Conservation (phyloP, 495 filamentous ascomycete genomes). For the Penicillium tannophilum region DNA sequence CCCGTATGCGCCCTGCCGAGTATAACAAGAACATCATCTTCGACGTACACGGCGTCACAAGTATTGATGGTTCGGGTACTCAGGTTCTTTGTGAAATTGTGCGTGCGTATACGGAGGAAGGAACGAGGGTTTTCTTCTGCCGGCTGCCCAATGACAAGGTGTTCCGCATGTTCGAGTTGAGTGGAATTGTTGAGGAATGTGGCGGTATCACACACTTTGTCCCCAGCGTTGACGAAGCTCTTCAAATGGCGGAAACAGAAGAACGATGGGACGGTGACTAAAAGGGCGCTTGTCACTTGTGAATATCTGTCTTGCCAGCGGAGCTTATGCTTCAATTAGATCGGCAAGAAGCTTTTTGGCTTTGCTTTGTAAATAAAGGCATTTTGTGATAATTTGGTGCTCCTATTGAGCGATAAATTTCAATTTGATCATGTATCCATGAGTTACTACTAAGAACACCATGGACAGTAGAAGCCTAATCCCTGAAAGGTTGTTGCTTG, state of each 20-base stretch:
- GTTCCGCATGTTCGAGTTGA: constrained; percentile 70
- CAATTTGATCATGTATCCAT: constrained; percentile 1
- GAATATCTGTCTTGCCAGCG: not conserved
- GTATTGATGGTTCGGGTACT: constrained; percentile 87
- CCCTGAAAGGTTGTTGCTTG: not conserved
- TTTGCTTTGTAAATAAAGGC: not conserved
- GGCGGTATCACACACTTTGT: constrained; percentile 80
- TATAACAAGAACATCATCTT: constrained; percentile 92
- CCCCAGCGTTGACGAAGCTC: constrained; percentile 76
- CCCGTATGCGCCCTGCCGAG: constrained; percentile 67
- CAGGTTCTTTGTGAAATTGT: constrained; percentile 94
- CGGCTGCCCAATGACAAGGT: constrained; percentile 70
- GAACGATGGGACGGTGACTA: constrained; percentile 26
- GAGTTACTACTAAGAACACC: not conserved
- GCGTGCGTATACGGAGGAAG: constrained; percentile 66
- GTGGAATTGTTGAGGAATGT: constrained; percentile 79
- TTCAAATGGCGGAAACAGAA: constrained; percentile 76
- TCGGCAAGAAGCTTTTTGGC: not conserved
- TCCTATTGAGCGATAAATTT: constrained; percentile 12
- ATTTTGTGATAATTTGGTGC: not conserved
- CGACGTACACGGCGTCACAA: constrained; percentile 92
- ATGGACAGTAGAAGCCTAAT: not conserved
- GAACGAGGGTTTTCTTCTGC: constrained; percentile 86
- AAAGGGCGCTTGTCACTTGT: not conserved
- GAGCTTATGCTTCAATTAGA: not conserved